A percentile compares a stretch with the other conserved stretches of the same genome.
phyloP scores from a whole-genome alignment of 73 alveolate species.

The Uronychia binucleata region DNA sequence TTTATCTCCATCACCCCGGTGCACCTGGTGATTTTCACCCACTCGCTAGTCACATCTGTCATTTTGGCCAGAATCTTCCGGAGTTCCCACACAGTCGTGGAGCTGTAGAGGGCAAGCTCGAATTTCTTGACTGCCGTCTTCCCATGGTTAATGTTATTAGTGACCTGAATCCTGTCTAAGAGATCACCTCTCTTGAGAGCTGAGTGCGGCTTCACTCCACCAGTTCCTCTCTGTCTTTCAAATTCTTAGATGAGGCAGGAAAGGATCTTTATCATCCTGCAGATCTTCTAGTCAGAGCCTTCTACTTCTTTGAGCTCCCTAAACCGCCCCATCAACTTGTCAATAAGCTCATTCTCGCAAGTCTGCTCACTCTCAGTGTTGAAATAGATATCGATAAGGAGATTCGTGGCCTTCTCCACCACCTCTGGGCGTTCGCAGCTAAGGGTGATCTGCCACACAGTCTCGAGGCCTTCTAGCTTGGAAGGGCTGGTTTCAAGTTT shows the following conservation, averaged over 20 bases:
- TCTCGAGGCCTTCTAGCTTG: slow-evolving; percentile 53
- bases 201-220: slow-evolving; percentile 75
- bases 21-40: slow-evolving; percentile 57
- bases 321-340: slow-evolving; percentile 6
- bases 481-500: slow-evolving; percentile 43
- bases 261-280: slow-evolving; percentile 43
- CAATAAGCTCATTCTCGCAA: slow-evolving; percentile 43
- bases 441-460: slow-evolving; percentile 61
- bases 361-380: slow-evolving; percentile 8
- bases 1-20: slow-evolving; percentile 67
- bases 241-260: slow-evolving; percentile 69
- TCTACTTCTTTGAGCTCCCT: slow-evolving; percentile 6
- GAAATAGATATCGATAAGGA: slow-evolving; percentile 55
- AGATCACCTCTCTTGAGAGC: slow-evolving; percentile 57
- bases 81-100: slow-evolving; percentile 86
- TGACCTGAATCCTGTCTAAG: slow-evolving; percentile 50
- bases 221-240: slow-evolving; percentile 80
- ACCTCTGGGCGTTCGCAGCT: slow-evolving; percentile 46
- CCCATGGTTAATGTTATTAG: slow-evolving; percentile 41
- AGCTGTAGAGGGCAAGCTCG: slow-evolving; percentile 60
- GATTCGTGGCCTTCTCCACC: slow-evolving; percentile 46
- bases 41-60: slow-evolving; percentile 56
- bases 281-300: slow-evolving; percentile 22
- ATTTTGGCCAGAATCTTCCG: slow-evolving; percentile 65
- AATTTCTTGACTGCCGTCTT: slow-evolving; percentile 65